Evolutionary conservation across 225 moss, liverwort and hornwort genomes (phyloP), one percentile per base, ranked within the genome.

Genomic region (Physcomitrium patens): DNA sequence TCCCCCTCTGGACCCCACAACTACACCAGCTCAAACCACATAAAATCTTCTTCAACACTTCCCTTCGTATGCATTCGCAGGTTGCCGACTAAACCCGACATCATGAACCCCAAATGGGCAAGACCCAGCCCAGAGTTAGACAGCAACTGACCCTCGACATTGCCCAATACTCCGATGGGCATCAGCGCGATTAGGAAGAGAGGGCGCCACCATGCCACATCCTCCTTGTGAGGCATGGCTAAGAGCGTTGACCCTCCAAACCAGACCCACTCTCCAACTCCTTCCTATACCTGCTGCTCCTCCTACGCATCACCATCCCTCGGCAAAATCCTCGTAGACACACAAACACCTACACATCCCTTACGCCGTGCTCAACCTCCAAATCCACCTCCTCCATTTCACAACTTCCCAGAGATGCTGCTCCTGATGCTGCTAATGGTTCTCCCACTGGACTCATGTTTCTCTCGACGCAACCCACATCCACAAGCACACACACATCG

Each of bases 131-230:
- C 41, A 60, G 71, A 57, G 65, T 69, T 49, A 47, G 20, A 52
- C 22, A 7, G 50, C 31, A 79, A 70, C 75, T 18, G 2, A 84
- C 87, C 81, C 82, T 87, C 87, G 23, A 54, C 15, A 74, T 87
- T 84, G 70, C 79, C 87, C 23, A 76, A 68, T 59, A 74, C 79
- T 37, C 77, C 84, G 71, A 84, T 37, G 15, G 84, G 81, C 84
- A 84, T 77, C 23, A 87, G 74, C 70, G 81, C 76, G 64, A 87
- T 84, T 64, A 84, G 44, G 24, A 81, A 85, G 41, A 82, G 64
- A 44, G 81, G 87, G 15, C 81, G 84, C 84, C 87, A 84, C 76
- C 79, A 87, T 68, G 79, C 84, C 70, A 81, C 76, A 68, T 81
- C 31, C 31, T 81, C 31, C 31, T 37, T 74, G 75, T 50, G 77